Base-by-base conservation (phyloP, 441 rosid genomes). In the Populus hybrid region DNA sequence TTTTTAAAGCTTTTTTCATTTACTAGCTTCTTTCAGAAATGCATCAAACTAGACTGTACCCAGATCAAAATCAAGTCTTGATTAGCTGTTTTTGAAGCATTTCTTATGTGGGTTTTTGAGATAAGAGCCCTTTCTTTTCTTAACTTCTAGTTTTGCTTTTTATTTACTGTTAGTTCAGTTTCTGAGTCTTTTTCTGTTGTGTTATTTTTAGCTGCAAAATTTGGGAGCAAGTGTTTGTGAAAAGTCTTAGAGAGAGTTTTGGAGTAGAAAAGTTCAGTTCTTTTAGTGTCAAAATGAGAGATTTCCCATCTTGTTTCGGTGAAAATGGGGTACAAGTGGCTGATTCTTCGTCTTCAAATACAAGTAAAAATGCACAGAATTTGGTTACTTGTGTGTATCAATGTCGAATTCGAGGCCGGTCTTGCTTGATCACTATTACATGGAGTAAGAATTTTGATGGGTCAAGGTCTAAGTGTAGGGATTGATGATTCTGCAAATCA, bases 361-460 rank as follows among this genome's bases (percentile, higher is more conserved):
- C 86, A 10, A 80, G 84, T n/a, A 92, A 82, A 83, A 82, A 74
- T 77, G 87, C 91, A 7, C 98, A 92, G 85, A 90, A 90, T 82
- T 82, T 90, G 69, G 94, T 87, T 75, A 82, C 91, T 77, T 87
- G 92, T 67, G 82, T 92, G 75, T 94, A 91, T 79, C 90, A 87
- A 83, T 87, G 90, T 81, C 85, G 86, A 74, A 77, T 92, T 68
- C 82, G 91, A 9, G 89, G 89, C 75, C 83, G 87, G 34, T 83
- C 82, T 40, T 90, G 95, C 82, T 85, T 90, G 84, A 88, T 94
- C 80, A 91, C 94, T 2, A 79, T 92, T 34, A 81, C 91, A 14
- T 94, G 97, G 98, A 91, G 88, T 73, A 94, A 88, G 84, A 92
- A 77, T n/a, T 86, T 83, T 94, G 82, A 89, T 94, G 97, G 98